These are phyloP conservation scores for Falciphora oryzae DNA, from an alignment of 2,329 filamentous ascomycete genomes.

Conservation along the genomic window DNA sequence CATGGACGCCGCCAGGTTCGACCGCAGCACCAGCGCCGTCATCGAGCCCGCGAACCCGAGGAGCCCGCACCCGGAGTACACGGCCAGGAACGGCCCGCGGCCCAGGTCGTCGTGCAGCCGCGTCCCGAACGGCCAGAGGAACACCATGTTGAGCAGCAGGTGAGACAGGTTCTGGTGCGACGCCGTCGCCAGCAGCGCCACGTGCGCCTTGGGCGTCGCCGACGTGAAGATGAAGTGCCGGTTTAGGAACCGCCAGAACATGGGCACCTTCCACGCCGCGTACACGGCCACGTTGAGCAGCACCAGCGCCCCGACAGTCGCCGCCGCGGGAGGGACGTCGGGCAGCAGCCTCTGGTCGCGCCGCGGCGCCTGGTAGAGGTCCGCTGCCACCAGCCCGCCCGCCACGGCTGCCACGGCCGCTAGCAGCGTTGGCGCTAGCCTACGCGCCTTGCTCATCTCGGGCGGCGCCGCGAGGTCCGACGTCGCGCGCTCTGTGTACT, in stretches of 20 bases:
- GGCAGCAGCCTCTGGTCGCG: slow-evolving; percentile 48
- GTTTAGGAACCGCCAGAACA: slow-evolving; percentile 61
- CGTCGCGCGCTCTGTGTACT: slow-evolving; percentile 39
- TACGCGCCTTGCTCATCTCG: slow-evolving; percentile 44
- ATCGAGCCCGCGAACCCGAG: slow-evolving; percentile 56
- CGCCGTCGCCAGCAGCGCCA: slow-evolving; percentile 60
- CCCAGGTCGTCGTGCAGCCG: slow-evolving; percentile 66
- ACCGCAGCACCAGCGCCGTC: slow-evolving; percentile 38
- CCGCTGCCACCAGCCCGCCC: slow-evolving; percentile 47
- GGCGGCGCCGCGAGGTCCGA: slow-evolving; percentile 47
- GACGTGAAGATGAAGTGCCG: slow-evolving; percentile 60
- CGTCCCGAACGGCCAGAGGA: slow-evolving; percentile 61
- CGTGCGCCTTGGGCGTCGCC: slow-evolving; percentile 57
- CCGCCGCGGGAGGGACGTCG: slow-evolving; percentile 54
- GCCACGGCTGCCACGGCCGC: slow-evolving; percentile 37
- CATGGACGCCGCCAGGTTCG: slow-evolving; percentile 42
- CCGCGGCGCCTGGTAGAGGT: slow-evolving; percentile 35
- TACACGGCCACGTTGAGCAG: slow-evolving; percentile 53
- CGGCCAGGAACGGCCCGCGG: slow-evolving; percentile 60
- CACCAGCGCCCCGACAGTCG: slow-evolving; percentile 59
- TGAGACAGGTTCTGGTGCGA: slow-evolving; percentile 62
- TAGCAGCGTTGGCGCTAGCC: slow-evolving; percentile 49
- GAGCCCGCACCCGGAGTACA: slow-evolving; percentile 56
- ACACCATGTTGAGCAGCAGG: slow-evolving; percentile 56
- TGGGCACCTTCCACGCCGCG: slow-evolving; percentile 56